These are phyloP conservation scores for Fusarium sacchari DNA, from an alignment of 2,329 filamentous ascomycete genomes.

Conservation along the genomic window DNA sequence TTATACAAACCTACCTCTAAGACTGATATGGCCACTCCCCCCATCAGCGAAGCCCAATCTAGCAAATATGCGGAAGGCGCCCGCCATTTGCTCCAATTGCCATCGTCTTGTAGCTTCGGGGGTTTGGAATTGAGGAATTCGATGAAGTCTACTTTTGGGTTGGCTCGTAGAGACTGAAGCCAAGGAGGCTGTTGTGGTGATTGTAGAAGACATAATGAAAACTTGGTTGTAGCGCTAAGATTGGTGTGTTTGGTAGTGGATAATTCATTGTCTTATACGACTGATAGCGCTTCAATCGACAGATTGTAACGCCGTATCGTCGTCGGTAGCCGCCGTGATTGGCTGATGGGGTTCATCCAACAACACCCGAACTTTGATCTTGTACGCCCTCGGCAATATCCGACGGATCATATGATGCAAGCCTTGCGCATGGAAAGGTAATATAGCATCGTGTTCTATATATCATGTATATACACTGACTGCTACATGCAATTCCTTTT, in stretches of 20 bases:
- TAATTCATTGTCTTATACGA: not conserved
- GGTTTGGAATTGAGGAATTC: constrained; percentile 5
- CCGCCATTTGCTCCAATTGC: not conserved
- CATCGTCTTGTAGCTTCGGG: not conserved
- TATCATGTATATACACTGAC: fast-evolving
- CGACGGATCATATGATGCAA: not conserved
- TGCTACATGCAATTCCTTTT: not conserved
- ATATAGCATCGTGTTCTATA: not conserved
- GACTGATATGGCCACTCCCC: not conserved
- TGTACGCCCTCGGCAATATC: not conserved
- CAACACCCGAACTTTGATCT: not conserved
- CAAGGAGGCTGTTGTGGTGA: not conserved
- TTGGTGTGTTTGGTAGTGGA: not conserved
- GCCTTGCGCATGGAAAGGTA: not conserved
- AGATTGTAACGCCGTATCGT: not conserved
- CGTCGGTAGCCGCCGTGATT: constrained; percentile 23
- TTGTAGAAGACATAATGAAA: not conserved
- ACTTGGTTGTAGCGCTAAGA: not conserved
- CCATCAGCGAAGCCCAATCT: not conserved
- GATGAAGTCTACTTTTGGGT: constrained; percentile 7
- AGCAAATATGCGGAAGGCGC: not conserved
- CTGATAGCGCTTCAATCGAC: not conserved
- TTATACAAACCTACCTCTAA: not conserved
- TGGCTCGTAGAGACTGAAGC: not conserved
- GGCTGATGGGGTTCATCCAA: not conserved